Evolutionary conservation across 306 rosid species (phyloP).

Genomic region (Corylus heterophylla): DNA sequence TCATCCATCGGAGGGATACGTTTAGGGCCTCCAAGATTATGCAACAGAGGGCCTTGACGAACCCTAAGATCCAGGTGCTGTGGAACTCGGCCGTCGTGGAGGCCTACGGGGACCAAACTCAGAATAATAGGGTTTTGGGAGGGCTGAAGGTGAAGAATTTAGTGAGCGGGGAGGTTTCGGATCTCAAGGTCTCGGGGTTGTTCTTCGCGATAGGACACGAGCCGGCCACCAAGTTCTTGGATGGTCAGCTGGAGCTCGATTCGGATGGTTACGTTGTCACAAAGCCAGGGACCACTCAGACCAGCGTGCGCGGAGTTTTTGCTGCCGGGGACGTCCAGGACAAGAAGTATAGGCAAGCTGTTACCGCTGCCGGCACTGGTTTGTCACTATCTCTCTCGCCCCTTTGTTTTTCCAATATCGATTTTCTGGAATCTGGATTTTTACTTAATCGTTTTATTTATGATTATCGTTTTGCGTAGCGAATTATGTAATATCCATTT

Average conservation of each 20-base stretch:
- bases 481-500: no score
- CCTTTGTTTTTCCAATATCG: background rate
- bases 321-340: slow-evolving; percentile 98
- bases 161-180: slow-evolving; percentile 49
- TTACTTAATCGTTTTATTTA: no score
- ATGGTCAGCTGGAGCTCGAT: slow-evolving; percentile 66
- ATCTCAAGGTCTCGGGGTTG: slow-evolving; percentile 71
- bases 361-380: slow-evolving; percentile 92
- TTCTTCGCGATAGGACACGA: slow-evolving; percentile 91
- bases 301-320: slow-evolving; percentile 74
- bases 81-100: slow-evolving; percentile 74
- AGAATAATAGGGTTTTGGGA: slow-evolving; percentile 42
- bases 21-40: slow-evolving; percentile 85
- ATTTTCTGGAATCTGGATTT: no score
- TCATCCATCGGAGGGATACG: slow-evolving; percentile 69
- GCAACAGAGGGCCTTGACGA: slow-evolving; percentile 66
- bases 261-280: slow-evolving; percentile 66
- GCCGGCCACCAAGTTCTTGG: slow-evolving; percentile 81
- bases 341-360: slow-evolving; percentile 92
- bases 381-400: slow-evolving; percentile 3
- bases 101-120: slow-evolving; percentile 52
- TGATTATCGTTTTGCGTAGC: no score
- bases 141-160: slow-evolving; percentile 71
- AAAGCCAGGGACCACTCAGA: slow-evolving; percentile 60
- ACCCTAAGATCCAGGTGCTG: slow-evolving; percentile 62